phyloP scores from a whole-genome alignment of 495 filamentous ascomycete species.

The Penicillium herquei region DNA sequence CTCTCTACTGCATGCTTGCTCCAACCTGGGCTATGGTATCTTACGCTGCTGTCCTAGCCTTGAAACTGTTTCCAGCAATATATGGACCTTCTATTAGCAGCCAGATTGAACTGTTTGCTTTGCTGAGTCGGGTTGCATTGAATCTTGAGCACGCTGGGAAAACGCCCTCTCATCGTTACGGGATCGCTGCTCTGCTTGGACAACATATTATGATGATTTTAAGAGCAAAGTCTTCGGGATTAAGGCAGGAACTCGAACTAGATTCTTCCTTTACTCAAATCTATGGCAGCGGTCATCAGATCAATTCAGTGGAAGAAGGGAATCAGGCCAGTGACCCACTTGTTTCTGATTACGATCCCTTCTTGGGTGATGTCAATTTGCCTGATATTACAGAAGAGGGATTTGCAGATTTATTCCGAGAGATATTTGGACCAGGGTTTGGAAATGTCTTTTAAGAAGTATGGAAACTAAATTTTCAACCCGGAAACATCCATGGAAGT shows the following conservation, averaged over 20 bases:
- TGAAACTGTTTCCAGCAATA: slow-evolving; percentile 21
- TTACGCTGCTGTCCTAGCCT: slow-evolving; percentile 21
- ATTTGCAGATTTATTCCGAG: slow-evolving; percentile 23
- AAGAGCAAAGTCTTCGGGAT: not conserved
- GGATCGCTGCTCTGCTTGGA: slow-evolving; percentile 28
- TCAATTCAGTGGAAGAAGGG: not conserved
- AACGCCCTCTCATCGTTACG: slow-evolving; percentile 25
- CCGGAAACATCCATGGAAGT: too few relatives aligned
- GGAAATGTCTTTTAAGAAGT: slow-evolving; percentile 14
- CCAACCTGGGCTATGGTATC: slow-evolving; percentile 35
- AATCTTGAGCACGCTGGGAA: slow-evolving; percentile 24
- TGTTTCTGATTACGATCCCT: slow-evolving; percentile 16
- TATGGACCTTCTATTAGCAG: slow-evolving; percentile 10
- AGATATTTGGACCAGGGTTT: slow-evolving; percentile 24
- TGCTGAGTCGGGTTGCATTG: slow-evolving; percentile 22
- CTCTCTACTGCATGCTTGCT: slow-evolving; percentile 31
- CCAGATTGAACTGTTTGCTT: slow-evolving; percentile 23
- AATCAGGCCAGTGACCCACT: not conserved
- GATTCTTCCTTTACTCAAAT: not conserved
- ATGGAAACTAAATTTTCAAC: too few relatives aligned
- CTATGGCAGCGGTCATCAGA: not conserved
- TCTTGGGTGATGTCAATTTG: slow-evolving; percentile 13
- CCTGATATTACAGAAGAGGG: slow-evolving; percentile 16
- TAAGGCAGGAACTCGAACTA: not conserved
- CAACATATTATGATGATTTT: slow-evolving; percentile 25